phyloP scores from a whole-genome alignment of 371 early-diverging fungal species.

The Choanephora cucurbitarum region DNA sequence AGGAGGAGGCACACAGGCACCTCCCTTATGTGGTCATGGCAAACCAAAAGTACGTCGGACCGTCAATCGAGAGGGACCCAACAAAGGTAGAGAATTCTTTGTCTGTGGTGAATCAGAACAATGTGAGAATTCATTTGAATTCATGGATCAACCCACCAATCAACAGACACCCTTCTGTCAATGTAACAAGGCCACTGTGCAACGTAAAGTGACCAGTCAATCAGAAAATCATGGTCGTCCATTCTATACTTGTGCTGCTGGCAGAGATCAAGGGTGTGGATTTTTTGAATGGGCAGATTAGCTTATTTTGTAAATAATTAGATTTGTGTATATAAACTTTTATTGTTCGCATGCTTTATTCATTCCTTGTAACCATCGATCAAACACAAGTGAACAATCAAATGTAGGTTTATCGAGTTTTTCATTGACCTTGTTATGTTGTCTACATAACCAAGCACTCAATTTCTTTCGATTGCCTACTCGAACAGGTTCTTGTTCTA shows the following conservation, averaged over 20 bases:
- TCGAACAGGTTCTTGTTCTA: constrained; percentile 75
- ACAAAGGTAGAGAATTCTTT: constrained; percentile 60
- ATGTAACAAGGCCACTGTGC: constrained; percentile 52
- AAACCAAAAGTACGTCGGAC: constrained; percentile 39
- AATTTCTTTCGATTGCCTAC: constrained; percentile 71
- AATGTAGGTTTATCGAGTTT: constrained; percentile 85
- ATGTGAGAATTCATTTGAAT: constrained; percentile 21
- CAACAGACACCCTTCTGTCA: constrained; percentile 46
- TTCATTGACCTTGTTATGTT: constrained; percentile 96
- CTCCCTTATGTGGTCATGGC: constrained; percentile 42
- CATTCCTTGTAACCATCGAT: constrained; percentile 84
- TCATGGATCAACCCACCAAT: constrained; percentile 35
- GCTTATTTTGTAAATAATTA: background rate
- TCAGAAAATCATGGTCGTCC: constrained; percentile 48
- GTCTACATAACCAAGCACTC: constrained; percentile 85
- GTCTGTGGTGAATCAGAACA: constrained; percentile 28
- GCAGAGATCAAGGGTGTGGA: constrained; percentile 8
- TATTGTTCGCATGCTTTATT: constrained; percentile 68
- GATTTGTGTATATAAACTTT: background rate
- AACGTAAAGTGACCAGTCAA: constrained; percentile 38
- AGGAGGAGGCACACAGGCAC: background rate
- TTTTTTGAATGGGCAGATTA: constrained; percentile 26
- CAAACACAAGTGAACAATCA: constrained; percentile 88
- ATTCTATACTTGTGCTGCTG: constrained; percentile 48
- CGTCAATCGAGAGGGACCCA: constrained; percentile 61